Evolutionary conservation across 305 asterid species (phyloP), one percentile per base, ranked within the genome.

Genomic region (Fraxinus ornus): DNA sequence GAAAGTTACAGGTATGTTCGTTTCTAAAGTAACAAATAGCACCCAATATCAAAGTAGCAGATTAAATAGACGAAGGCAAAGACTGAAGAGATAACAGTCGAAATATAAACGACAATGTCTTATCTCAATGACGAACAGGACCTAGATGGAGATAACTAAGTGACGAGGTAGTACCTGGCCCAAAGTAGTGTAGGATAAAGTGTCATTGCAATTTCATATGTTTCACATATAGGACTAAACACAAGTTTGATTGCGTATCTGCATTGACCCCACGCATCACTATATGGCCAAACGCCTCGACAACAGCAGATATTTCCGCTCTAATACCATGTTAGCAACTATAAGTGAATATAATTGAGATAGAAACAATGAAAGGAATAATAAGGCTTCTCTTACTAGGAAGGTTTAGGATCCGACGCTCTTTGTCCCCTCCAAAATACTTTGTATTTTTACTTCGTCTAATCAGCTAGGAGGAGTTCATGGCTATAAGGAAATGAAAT

Each of bases 1-100:
- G 87, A 86, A 84, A 88, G 82, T 55, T 82, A 86, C 78, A 88
- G 78, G 91, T 86, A 86, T 47, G 81, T 72, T 66, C 28, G 35
- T 79, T 36, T 75, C 37, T 35, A 28, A 79, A 44, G 12, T 79
- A 32, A 13, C 37, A 52, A 32, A 17, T n/a, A 7, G 17, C n/a
- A n/a, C 8, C 3, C 12, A 76, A 35, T 66, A 66, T 66, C 36
- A 28, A 26, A 66, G 36, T 66, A 66, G 36, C 37, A 28, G 74
- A 66, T 24, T 66, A 10, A 28, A 66, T 24, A 66, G 9, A 68
- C 1, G 37, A 68, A 68, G 37, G 37, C 9, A 13, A 68, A 68
- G 37, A 10, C 62, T 26, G 21, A 66, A 10, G 41, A 70, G 39
- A 28, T 66, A 24, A 30, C 21, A 32, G 17, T 70, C 10, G 3